Evolutionary conservation across 2,329 filamentous ascomycete species (phyloP), one percentile per base, ranked within the genome.

Genomic region (Lasiodiplodia gonubiensis): DNA sequence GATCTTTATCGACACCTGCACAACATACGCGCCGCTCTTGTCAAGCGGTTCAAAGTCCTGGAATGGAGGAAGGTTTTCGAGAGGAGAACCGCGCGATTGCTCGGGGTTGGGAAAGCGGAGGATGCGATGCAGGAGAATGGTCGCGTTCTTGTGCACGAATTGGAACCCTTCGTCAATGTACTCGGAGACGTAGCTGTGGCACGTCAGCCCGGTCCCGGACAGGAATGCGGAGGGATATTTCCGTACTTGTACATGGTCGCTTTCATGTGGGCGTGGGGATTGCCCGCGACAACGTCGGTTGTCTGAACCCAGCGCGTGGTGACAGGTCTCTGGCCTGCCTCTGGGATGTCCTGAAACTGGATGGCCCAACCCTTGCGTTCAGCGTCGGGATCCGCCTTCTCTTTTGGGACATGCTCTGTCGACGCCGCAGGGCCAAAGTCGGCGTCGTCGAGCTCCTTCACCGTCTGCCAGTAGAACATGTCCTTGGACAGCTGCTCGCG

Each of bases 1-100:
- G 4, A 89, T 81, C 8, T 84, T 83, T 48, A 89, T 82, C 3
- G 82, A 83, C 3, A 86, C 85, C 71, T 89, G 86, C 23, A 90
- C 76, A 30, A 89, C 75, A 71, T 88, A 89, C 52, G 81, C 81
- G 25, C 86, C 86, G 63, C 83, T 88, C 11, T 81, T 78, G 72
- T 90, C 88, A 3, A 89, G 74, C 2, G 83, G 81, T 23, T 79
- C 72, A 69, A 88, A 79, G 4, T 82, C 75, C 14, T 80, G 72
- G 53, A 84, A 78, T 3, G 78, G 70, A 12, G 85, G 84, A 0
- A 85, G 75, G 27, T 71, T 68, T 69, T 72, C 72, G 76, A 77
- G 78, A 37, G 72, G 76, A 33, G 71, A 66, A 35, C 73, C 71
- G 51, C 77, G 72, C n/a, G 75, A 49, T 37, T 72, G 73, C 60